Conservation (phyloP, 306 rosid genomes). For the Vicia villosa region DNA sequence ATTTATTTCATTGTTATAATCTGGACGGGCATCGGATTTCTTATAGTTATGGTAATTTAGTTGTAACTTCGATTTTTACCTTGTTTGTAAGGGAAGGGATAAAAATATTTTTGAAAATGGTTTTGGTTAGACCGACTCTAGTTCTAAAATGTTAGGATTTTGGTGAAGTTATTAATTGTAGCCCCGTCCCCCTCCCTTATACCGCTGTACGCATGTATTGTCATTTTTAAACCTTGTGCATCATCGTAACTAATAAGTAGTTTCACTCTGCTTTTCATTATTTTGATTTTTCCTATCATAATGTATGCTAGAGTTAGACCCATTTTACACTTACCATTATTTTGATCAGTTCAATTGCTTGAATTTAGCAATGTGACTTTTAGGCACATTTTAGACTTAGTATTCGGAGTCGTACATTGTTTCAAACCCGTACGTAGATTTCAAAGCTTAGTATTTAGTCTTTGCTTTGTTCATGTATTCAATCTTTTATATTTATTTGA, state of each 20-base stretch:
- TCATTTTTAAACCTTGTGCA: not conserved
- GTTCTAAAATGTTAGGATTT: not conserved
- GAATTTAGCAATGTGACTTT: not conserved
- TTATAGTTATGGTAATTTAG: slow-evolving; percentile 14
- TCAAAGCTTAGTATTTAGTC: too few species aligned
- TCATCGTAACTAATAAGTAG: not conserved
- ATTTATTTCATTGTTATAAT: not conserved
- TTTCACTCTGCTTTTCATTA: slow-evolving; percentile 18
- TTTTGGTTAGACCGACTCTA: not conserved
- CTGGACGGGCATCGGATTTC: not conserved
- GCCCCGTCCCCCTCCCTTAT: not conserved
- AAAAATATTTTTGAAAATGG: not conserved
- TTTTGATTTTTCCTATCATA: not conserved
- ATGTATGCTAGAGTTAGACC: not conserved
- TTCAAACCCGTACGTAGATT: too few species aligned
- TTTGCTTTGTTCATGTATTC: too few species aligned
- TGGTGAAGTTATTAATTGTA: not conserved
- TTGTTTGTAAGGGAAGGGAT: not conserved
- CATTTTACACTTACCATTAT: not conserved
- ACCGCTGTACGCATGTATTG: not conserved
- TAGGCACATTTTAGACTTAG: not conserved
- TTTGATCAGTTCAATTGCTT: not conserved
- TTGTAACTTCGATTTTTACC: not conserved
- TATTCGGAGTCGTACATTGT: too few species aligned
- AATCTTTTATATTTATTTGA: too few species aligned